phyloP scores from a whole-genome alignment of 176 grass and related monocot genomes.

The Zoysia pacifica region DNA sequence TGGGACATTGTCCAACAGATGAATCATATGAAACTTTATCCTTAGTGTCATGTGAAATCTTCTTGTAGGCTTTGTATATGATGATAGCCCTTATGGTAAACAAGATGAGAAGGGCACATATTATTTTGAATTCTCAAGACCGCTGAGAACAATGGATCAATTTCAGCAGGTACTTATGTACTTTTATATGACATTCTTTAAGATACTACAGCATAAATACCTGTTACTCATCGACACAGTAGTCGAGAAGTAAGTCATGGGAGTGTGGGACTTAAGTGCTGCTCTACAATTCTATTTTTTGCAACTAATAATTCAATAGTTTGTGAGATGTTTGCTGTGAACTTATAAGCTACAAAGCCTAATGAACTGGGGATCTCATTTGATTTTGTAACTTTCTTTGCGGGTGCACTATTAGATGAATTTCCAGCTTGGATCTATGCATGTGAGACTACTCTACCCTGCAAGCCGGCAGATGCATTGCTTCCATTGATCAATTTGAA shows the following conservation, averaged over 20 bases:
- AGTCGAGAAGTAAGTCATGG: background rate
- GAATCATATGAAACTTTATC: constrained; percentile 36
- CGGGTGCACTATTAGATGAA: background rate
- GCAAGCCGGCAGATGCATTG: background rate
- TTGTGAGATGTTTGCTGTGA: background rate
- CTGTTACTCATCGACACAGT: constrained; percentile 18
- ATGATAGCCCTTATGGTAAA: constrained; percentile 83
- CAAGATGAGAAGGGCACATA: constrained; percentile 86
- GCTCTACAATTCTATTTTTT: background rate
- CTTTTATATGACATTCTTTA: constrained; percentile 3
- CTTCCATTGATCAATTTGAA: background rate
- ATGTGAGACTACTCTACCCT: background rate
- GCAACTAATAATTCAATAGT: background rate
- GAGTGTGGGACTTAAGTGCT: background rate
- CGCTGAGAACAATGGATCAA: constrained; percentile 91
- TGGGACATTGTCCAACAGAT: constrained; percentile 20
- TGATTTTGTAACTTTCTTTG: no score
- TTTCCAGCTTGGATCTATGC: background rate
- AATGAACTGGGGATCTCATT: background rate
- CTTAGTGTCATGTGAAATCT: constrained; percentile 21
- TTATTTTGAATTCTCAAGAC: constrained; percentile 94
- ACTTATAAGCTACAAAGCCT: background rate
- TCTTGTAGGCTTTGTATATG: constrained; percentile 70
- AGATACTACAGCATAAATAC: background rate
- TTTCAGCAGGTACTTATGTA: constrained; percentile 73